Evolutionary conservation across 1,284 basidiomycete genomes (phyloP).

Genomic region (Takashimella koratensis): DNA sequence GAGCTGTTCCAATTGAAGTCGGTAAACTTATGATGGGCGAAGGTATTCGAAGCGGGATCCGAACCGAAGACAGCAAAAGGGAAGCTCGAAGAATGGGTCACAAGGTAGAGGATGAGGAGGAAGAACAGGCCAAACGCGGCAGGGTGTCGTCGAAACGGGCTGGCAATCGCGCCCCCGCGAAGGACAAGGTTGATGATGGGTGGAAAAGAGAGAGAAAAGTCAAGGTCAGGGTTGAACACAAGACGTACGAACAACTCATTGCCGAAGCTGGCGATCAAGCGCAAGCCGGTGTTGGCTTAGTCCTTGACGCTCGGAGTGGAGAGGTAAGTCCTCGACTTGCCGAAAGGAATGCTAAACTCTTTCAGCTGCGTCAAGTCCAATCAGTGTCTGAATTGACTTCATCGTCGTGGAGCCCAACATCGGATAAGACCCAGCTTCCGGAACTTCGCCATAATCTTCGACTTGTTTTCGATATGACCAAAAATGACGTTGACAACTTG

Average conservation of each 20-base stretch:
- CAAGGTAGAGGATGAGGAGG: conserved; percentile 56
- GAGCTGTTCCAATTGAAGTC: conserved; percentile 80
- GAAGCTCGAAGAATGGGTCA: conserved; percentile 58
- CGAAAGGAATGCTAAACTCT: not conserved
- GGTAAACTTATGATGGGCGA: conserved; percentile 63
- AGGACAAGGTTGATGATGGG: conserved; percentile 23
- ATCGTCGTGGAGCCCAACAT: conserved; percentile 77
- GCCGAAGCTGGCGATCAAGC: conserved; percentile 65
- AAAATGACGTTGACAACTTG: conserved; percentile 77
- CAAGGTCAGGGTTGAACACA: conserved; percentile 81
- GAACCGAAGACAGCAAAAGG: conserved; percentile 78
- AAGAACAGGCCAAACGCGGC: conserved; percentile 51
- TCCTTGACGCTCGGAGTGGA: conserved; percentile 90
- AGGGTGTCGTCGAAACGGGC: conserved; percentile 5
- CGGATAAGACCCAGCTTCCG: conserved; percentile 79
- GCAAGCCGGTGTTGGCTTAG: conserved; percentile 65
- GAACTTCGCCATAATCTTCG: conserved; percentile 93
- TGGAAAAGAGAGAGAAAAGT: conserved; percentile 67
- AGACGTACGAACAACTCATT: conserved; percentile 91
- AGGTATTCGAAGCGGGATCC: conserved; percentile 84
- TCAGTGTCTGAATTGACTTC: conserved; percentile 73
- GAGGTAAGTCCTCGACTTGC: conserved; percentile 57
- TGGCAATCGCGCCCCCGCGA: not conserved
- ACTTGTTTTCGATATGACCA: conserved; percentile 76
- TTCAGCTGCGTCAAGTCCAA: conserved; percentile 71